Evolutionary conservation across 2,329 filamentous ascomycete genomes (phyloP).

Genomic region (Sclerotinia trifoliorum): DNA sequence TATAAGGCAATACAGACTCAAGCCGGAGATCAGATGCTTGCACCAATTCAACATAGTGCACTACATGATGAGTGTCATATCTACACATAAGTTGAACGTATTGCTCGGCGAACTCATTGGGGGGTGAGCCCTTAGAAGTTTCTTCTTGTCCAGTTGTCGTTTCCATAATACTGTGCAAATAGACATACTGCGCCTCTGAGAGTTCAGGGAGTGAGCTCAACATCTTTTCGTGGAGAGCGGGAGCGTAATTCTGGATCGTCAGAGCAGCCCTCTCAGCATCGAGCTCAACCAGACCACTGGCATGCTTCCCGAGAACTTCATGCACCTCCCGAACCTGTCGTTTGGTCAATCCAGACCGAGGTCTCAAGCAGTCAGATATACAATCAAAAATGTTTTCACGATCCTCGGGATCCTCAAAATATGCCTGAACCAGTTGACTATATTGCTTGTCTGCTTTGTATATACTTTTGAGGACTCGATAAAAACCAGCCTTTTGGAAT

Average conservation of each 20-base stretch:
- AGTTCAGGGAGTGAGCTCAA: slow-evolving; percentile 54
- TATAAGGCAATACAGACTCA: slow-evolving; percentile 76
- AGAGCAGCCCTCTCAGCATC: slow-evolving; percentile 56
- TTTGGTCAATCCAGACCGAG: slow-evolving; percentile 59
- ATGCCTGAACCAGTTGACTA: slow-evolving; percentile 72
- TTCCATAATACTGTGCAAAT: slow-evolving; percentile 72
- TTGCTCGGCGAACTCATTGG: slow-evolving; percentile 68
- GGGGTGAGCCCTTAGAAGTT: slow-evolving; percentile 41
- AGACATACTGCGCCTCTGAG: slow-evolving; percentile 59
- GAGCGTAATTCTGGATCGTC: slow-evolving; percentile 55
- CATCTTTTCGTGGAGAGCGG: slow-evolving; percentile 55
- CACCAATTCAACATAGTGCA: slow-evolving; percentile 75
- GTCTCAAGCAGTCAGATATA: slow-evolving; percentile 70
- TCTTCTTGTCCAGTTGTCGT: slow-evolving; percentile 45
- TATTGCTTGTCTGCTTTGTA: slow-evolving; percentile 80
- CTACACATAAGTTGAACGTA: slow-evolving; percentile 91
- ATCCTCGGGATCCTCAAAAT: slow-evolving; percentile 81
- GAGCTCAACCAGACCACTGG: slow-evolving; percentile 55
- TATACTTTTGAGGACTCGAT: slow-evolving; percentile 84
- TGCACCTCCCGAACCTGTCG: slow-evolving; percentile 74
- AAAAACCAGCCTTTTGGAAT: slow-evolving; percentile 79
- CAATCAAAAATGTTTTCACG: slow-evolving; percentile 74
- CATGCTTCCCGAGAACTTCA: slow-evolving; percentile 56
- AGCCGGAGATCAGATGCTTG: slow-evolving; percentile 77
- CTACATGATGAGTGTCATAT: slow-evolving; percentile 78